phyloP scores from a whole-genome alignment of 768 basidiomycete genomes.

The Glaciozyma martinii region DNA sequence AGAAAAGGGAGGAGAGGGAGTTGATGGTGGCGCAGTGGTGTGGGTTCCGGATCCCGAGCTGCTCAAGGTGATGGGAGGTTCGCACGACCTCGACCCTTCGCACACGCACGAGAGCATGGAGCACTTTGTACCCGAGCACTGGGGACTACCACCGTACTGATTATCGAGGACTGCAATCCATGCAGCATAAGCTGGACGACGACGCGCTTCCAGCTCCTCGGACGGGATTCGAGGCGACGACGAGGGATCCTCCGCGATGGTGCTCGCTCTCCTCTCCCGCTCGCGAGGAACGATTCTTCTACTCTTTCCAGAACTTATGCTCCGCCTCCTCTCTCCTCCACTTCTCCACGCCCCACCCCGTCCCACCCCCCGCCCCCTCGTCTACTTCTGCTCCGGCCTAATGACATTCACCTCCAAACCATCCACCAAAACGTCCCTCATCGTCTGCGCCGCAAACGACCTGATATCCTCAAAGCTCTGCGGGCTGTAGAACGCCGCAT shows the following conservation, averaged over 20 bases:
- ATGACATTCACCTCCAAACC: neutral
- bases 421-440: constrained; percentile 20
- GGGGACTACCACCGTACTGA: constrained; percentile 67
- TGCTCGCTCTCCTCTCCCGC: too few species aligned
- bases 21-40: constrained; percentile 48
- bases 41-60: constrained; percentile 77
- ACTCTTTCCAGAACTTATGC: neutral
- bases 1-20: too few species aligned
- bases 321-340: neutral
- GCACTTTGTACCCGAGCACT: constrained; percentile 65
- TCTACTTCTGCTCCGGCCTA: neutral
- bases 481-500: constrained; percentile 29
- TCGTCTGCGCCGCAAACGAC: constrained; percentile 17
- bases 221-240: too few species aligned
- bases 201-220: too few species aligned
- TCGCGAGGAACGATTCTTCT: too few species aligned
- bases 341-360: neutral
- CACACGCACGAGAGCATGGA: constrained; percentile 47
- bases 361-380: neutral
- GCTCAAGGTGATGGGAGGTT: constrained; percentile 45
- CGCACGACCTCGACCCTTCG: constrained; percentile 47
- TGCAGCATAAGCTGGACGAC: too few species aligned
- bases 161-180: too few species aligned
- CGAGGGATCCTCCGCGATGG: too few species aligned
- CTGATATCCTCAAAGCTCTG: constrained; percentile 27